Evolutionary conservation across 768 basidiomycete species (phyloP).

Genomic region (Phlebiopsis flavidoalba): DNA sequence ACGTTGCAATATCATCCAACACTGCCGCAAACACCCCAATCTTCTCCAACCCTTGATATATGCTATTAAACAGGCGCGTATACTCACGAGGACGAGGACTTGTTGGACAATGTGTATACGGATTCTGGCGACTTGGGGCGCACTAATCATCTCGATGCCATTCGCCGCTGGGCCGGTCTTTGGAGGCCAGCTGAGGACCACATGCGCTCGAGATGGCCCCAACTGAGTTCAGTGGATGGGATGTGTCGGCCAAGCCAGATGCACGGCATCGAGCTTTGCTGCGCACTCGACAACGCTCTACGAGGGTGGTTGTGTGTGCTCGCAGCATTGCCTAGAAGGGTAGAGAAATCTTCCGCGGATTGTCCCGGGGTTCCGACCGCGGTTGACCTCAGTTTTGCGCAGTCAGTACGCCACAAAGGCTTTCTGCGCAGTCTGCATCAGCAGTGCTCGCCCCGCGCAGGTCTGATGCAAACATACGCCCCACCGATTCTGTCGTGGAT

Average conservation of each 20-base stretch:
- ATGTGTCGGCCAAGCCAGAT: neutral
- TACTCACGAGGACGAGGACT: neutral
- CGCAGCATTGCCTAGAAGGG: neutral
- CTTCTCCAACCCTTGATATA: neutral
- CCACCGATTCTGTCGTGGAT: neutral
- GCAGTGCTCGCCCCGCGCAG: neutral
- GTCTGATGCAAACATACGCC: neutral
- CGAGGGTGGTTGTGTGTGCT: neutral
- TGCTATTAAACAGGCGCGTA: neutral
- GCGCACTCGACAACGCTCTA: neutral
- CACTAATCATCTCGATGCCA: neutral
- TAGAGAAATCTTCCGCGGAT: neutral
- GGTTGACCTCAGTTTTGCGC: neutral
- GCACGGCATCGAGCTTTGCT: neutral
- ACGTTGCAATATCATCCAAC: neutral
- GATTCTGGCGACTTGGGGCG: slow-evolving; percentile 1
- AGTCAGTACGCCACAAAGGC: slow-evolving; percentile 3
- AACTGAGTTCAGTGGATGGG: neutral
- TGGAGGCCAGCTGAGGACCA: neutral
- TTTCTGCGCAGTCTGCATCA: slow-evolving; percentile 1
- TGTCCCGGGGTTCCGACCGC: slow-evolving; percentile 1
- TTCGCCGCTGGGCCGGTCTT: neutral
- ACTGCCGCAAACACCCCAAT: neutral
- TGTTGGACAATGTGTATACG: neutral
- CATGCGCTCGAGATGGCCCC: neutral